A percentile compares a stretch with the other conserved stretches of the same genome.
Conservation (phyloP, 768 basidiomycete genomes). For the Lactifluus piperatus region DNA sequence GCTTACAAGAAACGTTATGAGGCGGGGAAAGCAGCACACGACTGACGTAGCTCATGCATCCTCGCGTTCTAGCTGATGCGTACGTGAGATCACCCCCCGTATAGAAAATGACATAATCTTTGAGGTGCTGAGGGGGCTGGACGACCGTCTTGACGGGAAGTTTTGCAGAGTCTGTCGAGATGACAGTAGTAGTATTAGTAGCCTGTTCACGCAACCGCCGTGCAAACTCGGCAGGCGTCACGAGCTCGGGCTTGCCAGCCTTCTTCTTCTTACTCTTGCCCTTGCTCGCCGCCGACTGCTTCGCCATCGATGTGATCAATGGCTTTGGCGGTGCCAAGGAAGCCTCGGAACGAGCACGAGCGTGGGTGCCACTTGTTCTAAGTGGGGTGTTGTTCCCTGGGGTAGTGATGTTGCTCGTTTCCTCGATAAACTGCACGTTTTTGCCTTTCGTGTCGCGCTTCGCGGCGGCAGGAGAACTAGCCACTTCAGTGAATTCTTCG, state of each 20-base stretch:
- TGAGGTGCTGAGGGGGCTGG: conserved; percentile 1
- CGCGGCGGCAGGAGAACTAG: background rate
- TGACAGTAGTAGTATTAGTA: background rate
- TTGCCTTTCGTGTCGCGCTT: background rate
- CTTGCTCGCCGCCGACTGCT: background rate
- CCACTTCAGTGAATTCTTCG: conserved; percentile 9
- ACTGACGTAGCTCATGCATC: conserved; percentile 15
- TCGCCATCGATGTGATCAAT: background rate
- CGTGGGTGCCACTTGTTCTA: background rate
- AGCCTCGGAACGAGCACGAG: background rate
- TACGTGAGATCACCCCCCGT: conserved; percentile 17
- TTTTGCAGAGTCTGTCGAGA: too few species aligned
- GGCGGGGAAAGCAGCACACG: background rate
- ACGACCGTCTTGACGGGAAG: background rate
- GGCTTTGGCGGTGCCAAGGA: background rate
- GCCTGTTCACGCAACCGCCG: conserved; percentile 1
- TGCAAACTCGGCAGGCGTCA: conserved; percentile 18
- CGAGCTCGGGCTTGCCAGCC: conserved; percentile 1
- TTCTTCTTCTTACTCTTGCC: background rate
- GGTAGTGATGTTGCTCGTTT: conserved; percentile 11
- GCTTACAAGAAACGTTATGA: background rate
- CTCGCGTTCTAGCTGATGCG: conserved; percentile 17
- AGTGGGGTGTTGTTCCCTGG: background rate
- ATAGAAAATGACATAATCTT: conserved; percentile 12
- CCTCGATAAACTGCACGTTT: background rate